phyloP scores from a whole-genome alignment of 192 early-diverging fungal genomes.

The Rhizophagus prolifer region DNA sequence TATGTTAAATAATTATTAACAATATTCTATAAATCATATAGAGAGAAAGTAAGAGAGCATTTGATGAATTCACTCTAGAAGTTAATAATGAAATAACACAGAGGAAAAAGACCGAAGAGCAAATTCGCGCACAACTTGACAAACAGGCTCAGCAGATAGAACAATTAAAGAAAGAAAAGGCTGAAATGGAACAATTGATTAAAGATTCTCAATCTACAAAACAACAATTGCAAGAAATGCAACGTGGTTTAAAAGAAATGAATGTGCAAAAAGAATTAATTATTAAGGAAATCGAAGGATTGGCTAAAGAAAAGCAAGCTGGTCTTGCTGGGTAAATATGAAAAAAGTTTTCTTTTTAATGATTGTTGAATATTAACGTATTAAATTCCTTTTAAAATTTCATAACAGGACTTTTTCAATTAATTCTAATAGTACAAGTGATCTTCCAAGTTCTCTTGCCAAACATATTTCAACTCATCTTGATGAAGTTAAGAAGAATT shows the following conservation, averaged over 20 bases:
- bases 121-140: constrained; percentile 35
- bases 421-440: constrained; percentile 9
- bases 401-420: constrained; percentile 1
- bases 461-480: constrained; percentile 41
- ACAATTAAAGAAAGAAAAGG: background rate
- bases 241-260: constrained; percentile 34
- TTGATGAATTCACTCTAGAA: constrained; percentile 39
- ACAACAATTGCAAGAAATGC: constrained; percentile 33
- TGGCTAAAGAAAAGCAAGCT: constrained; percentile 41
- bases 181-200: constrained; percentile 2
- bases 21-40: constrained; percentile 21
- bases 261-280: constrained; percentile 36
- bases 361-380: background rate
- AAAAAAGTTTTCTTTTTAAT: too few species aligned
- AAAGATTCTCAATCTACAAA: constrained; percentile 9
- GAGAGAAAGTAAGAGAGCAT: constrained; percentile 37
- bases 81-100: constrained; percentile 36
- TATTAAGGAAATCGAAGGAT: constrained; percentile 36
- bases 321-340: constrained; percentile 37
- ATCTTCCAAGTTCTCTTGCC: constrained; percentile 27
- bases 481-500: constrained; percentile 46
- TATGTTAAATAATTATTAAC: background rate
- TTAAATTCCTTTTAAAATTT: background rate
- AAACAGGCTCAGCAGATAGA: constrained; percentile 6
- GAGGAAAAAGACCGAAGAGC: constrained; percentile 31